Evolutionary conservation across 75 land plant genomes (phyloP), one percentile per base, ranked within the genome.

Genomic region (Picea glauca): DNA sequence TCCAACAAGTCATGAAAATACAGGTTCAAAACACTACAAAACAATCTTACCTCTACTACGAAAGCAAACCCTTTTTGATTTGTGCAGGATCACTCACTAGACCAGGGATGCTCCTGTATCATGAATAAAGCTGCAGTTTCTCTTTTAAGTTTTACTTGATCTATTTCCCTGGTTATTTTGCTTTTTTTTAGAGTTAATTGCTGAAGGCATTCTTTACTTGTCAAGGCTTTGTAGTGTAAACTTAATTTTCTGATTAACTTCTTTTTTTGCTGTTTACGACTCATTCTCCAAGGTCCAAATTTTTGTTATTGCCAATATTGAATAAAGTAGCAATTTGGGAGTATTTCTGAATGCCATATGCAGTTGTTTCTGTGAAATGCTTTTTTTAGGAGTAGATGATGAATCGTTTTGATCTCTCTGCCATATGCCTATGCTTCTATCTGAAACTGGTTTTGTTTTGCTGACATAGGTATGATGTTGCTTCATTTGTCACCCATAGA

Each of bases 401-500:
- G 50, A 17, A 12, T 38, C 8, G 9, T n/a, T 9, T 20, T 40
- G 43, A 40, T 43, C n/a, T n/a, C 23, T n/a, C 46, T 70, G 74
- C 50, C n/a, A 40, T 9, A 43, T 43, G 26, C 56, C 40, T 70
- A 11, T 21, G 11, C 26, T 38, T 20, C 0, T 20, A 70, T 70
- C 74, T 70, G 1, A 70, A 5, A 11, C 18, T n/a, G 3, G 54
- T 23, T 70, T 21, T 70, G 23, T 70, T 65, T 66, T 66, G 40
- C 43, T 70, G 54, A 15, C 54, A 18, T 43, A 96, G 98, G 98
- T 96, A 96, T 79, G 98, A 96, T 83, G 98, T 93, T 74, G 67
- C 89, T 74, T 58, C 82, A 26, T 93, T 96, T 83, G 57, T 91
- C 12, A 87, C 91, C 13, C 90, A 87, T 82, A 85, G 92, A 83